Evolutionary conservation across 2,329 filamentous ascomycete genomes (phyloP), one percentile per base, ranked within the genome.

Genomic region (Colletotrichum tropicale): DNA sequence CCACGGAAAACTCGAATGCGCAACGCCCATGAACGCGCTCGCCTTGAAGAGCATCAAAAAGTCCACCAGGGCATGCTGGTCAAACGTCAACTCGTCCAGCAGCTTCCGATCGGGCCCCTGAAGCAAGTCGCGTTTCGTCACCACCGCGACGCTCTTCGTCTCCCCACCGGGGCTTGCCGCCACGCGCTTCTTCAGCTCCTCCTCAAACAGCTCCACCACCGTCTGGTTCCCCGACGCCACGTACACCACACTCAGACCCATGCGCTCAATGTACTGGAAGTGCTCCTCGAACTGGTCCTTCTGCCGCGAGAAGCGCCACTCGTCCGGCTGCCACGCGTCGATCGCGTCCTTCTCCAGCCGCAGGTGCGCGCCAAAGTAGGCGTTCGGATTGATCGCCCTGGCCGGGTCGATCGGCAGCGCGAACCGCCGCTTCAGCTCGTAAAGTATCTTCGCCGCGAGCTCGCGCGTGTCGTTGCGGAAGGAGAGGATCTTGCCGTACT

Each of bases 1-100:
- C 82, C 82, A 84, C 8, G 82, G 80, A 58, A 83, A 83, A 60
- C 82, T 83, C 2, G 81, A 82, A 69, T 80, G 79, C 13, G 81
- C 81, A 2, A 83, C 82, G 16, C 82, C 82, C 81, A 83, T 83
- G 38, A 84, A 84, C 0, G 78, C 78, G 70, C 80, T 83, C 52
- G 81, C 79, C 74, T 80, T 81, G 76, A 83, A 82, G 77, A 84
- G 79, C 61, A 83, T 78, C 55, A 82, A 38, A 21, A 83, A 83
- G 75, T 84, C 82, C 7, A 83, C 78, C 65, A 83, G 77, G 4
- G 79, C 82, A 74, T 82, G 82, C 78, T 84, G 82, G 64, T 83
- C 82, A 52, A 83, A 84, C 1, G 81, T 81, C 15, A 84, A 67
- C 24, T 62, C 58, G 5, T 80, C 73, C 5, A 83, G 77, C 28